Conservation (phyloP, 805 yeast genomes). For the Barnettozyma wickerhamii region DNA sequence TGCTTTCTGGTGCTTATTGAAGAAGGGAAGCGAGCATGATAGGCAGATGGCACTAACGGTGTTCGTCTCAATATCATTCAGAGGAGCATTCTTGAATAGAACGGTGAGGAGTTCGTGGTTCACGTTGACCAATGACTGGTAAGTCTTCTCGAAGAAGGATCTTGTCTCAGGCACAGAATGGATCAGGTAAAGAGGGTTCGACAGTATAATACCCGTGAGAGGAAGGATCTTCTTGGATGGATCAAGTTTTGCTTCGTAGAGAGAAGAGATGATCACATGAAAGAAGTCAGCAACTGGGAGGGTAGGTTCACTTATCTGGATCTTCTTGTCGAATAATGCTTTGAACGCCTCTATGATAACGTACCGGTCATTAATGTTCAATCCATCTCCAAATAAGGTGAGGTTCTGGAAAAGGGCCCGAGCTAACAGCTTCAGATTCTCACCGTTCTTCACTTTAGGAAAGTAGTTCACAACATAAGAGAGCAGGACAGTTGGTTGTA, state of each 20-base stretch:
- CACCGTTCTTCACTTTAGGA: slow-evolving; percentile 41
- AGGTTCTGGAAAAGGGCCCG: slow-evolving; percentile 36
- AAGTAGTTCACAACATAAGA: slow-evolving; percentile 41
- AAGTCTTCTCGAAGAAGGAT: slow-evolving; percentile 35
- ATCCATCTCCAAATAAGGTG: slow-evolving; percentile 24
- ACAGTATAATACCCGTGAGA: slow-evolving; percentile 37
- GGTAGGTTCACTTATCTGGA: slow-evolving; percentile 41
- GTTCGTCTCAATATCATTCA: slow-evolving; percentile 22
- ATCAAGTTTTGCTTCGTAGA: slow-evolving; percentile 28
- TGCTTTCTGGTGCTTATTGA: slow-evolving; percentile 13
- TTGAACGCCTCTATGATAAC: slow-evolving; percentile 44
- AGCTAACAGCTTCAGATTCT: slow-evolving; percentile 36
- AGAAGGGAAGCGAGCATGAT: slow-evolving; percentile 21
- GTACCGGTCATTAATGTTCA: slow-evolving; percentile 27
- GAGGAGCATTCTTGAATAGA: slow-evolving; percentile 8
- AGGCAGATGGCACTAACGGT: slow-evolving; percentile 12
- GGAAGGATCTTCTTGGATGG: slow-evolving; percentile 43
- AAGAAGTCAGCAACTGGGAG: slow-evolving; percentile 36
- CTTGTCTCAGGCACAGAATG: slow-evolving; percentile 27
- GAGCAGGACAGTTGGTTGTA: slow-evolving; percentile 18
- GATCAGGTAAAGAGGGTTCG: slow-evolving; percentile 31
- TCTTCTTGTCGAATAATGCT: slow-evolving; percentile 39
- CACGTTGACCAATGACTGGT: slow-evolving; percentile 26
- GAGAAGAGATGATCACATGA: slow-evolving; percentile 29
- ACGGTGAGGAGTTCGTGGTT: slow-evolving; percentile 27